Evolutionary conservation across 2,329 filamentous ascomycete species (phyloP).

Genomic region (Fusarium continuum): DNA sequence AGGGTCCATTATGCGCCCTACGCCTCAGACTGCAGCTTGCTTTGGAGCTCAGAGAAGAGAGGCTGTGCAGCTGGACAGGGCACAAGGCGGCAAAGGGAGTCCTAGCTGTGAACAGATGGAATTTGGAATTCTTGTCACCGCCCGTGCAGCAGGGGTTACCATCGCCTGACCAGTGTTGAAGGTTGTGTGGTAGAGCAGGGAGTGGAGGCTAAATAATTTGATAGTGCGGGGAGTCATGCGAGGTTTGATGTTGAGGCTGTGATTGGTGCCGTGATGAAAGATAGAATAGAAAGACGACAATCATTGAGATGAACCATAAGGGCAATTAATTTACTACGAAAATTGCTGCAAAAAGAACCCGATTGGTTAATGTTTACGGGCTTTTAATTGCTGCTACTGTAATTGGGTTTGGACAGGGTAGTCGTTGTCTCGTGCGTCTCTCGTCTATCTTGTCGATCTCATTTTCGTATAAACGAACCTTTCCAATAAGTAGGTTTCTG

Average conservation of each 20-base stretch:
- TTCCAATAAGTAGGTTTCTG: neutral
- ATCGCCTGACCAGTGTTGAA: neutral
- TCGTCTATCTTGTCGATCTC: constrained; percentile 1
- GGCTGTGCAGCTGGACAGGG: constrained; percentile 12
- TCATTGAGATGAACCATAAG: neutral
- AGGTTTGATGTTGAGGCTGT: neutral
- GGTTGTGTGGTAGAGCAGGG: neutral
- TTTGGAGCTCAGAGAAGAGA: neutral
- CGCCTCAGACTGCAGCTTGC: constrained; percentile 4
- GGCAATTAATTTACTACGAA: neutral
- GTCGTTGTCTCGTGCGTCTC: neutral
- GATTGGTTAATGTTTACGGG: neutral
- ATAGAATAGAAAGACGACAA: neutral
- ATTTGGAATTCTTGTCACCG: neutral
- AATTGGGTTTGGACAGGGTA: neutral
- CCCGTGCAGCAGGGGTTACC: neutral
- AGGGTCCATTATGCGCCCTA: constrained; percentile 51
- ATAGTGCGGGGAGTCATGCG: constrained; percentile 12
- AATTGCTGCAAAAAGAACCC: neutral
- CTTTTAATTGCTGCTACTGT: neutral
- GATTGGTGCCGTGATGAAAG: constrained; percentile 11
- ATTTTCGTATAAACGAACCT: neutral
- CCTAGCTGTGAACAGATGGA: neutral
- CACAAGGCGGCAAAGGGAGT: neutral
- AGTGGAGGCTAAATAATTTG: constrained; percentile 1